Conservation (phyloP, 495 filamentous ascomycete genomes). For the Bryoglossum gracile region DNA sequence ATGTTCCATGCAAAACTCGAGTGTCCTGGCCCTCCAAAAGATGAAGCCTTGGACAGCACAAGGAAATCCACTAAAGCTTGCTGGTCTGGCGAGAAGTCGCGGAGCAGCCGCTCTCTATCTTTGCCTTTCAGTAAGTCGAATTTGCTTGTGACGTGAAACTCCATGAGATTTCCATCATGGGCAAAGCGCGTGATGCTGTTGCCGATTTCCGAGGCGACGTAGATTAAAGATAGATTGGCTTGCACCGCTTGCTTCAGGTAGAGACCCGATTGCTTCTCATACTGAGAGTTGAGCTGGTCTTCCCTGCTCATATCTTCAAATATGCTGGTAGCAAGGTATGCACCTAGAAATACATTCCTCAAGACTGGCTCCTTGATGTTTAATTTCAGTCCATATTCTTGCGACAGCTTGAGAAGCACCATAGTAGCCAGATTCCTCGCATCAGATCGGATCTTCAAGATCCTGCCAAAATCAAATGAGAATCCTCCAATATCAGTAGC, state of each 20-base stretch:
- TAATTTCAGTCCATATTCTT: background rate
- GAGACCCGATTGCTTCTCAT: constrained; percentile 3
- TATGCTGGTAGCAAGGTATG: constrained; percentile 19
- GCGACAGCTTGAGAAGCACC: constrained; percentile 1
- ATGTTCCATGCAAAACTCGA: constrained; percentile 23
- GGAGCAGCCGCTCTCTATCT: constrained; percentile 9
- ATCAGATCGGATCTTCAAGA: constrained; percentile 18
- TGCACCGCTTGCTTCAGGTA: constrained; percentile 16
- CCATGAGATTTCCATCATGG: constrained; percentile 1
- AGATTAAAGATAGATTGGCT: constrained; percentile 6
- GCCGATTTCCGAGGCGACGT: constrained; percentile 15
- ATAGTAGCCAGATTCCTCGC: constrained; percentile 13
- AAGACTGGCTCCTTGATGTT: background rate
- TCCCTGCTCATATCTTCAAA: constrained; percentile 7
- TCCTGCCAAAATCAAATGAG: constrained; percentile 15
- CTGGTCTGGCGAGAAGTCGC: constrained; percentile 16
- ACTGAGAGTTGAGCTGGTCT: background rate
- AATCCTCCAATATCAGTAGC: constrained; percentile 13
- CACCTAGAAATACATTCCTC: constrained; percentile 14
- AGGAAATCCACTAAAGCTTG: constrained; percentile 21
- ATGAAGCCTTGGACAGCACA: constrained; percentile 14
- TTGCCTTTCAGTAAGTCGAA: constrained; percentile 13
- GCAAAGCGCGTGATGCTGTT: constrained; percentile 7
- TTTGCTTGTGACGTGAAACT: constrained; percentile 16
- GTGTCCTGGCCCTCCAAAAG: constrained; percentile 20